Evolutionary conservation across 139 green algal species (phyloP).

Genomic region (Spirogloea muscicola): DNA sequence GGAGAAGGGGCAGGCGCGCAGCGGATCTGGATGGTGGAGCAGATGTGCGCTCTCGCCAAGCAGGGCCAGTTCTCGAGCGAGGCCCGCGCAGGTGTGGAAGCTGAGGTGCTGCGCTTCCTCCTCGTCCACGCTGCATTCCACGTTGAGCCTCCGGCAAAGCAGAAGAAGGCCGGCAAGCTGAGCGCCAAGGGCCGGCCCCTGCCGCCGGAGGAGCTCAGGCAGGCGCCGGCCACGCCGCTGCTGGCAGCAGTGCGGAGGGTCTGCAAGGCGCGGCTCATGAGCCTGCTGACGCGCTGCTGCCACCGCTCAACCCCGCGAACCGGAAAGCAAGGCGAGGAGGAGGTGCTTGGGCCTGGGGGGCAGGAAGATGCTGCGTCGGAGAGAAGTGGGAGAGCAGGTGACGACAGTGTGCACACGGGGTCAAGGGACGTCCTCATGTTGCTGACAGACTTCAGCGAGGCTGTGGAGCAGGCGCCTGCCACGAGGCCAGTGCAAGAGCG

Average conservation of each 20-base stretch:
- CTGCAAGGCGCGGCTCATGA: neutral
- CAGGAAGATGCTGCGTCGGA: no score
- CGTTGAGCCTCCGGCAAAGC: neutral
- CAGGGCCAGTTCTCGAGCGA: neutral
- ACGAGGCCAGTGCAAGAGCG: no score
- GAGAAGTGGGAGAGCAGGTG: no score
- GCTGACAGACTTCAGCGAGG: no score
- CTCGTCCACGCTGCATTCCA: neutral
- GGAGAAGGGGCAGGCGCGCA: constrained; percentile 3
- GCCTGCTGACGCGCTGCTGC: neutral
- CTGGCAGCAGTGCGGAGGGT: neutral
- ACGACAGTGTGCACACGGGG: no score
- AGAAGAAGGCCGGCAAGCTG: neutral
- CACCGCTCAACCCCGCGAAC: neutral
- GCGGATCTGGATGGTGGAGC: constrained; percentile 15
- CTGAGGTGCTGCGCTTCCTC: neutral
- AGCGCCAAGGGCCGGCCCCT: neutral
- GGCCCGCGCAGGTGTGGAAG: neutral
- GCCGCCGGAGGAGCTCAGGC: neutral
- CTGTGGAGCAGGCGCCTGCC: no score
- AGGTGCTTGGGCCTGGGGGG: no score
- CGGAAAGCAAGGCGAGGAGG: no score
- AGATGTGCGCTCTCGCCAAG: constrained; percentile 2
- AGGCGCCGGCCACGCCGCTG: neutral
- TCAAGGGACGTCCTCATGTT: no score